Conservation (phyloP, 2,329 filamentous ascomycete genomes). For the Colletotrichum cordylinicola region DNA sequence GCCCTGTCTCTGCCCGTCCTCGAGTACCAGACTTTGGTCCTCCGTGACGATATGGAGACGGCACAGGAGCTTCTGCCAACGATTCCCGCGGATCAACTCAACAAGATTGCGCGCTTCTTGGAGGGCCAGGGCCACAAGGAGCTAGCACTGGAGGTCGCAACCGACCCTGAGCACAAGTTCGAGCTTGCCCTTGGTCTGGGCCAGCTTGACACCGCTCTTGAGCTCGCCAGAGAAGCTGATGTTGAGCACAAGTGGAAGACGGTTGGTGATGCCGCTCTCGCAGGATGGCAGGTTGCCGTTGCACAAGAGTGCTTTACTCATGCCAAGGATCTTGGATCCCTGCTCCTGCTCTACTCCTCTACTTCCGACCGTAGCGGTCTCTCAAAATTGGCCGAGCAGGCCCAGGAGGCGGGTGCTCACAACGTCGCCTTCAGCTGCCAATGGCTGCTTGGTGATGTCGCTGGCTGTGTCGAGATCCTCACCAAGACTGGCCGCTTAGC, state of each 20-base stretch:
- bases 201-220: constrained; percentile 83
- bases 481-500: constrained; percentile 78
- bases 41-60: constrained; percentile 91
- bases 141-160: constrained; percentile 90
- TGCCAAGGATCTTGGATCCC: constrained; percentile 87
- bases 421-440: constrained; percentile 92
- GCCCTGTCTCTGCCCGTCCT: constrained; percentile 89
- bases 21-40: constrained; percentile 95
- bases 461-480: constrained; percentile 81
- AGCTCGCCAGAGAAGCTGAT: constrained; percentile 82
- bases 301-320: constrained; percentile 93
- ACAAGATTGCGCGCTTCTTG: constrained; percentile 97
- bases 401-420: constrained; percentile 78
- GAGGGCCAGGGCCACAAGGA: constrained; percentile 98
- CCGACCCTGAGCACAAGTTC: constrained; percentile 95
- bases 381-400: constrained; percentile 73
- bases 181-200: constrained; percentile 86
- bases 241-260: constrained; percentile 99
- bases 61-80: constrained; percentile 84
- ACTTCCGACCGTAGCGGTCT: constrained; percentile 82
- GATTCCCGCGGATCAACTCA: constrained; percentile 91
- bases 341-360: constrained; percentile 87
- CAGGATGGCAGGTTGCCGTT: constrained; percentile 84
- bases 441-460: constrained; percentile 86
- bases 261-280: constrained; percentile 88